These are phyloP conservation scores for Cyphellophora attinorum DNA, from an alignment of 2,329 filamentous ascomycete species.

Conservation along the genomic window DNA sequence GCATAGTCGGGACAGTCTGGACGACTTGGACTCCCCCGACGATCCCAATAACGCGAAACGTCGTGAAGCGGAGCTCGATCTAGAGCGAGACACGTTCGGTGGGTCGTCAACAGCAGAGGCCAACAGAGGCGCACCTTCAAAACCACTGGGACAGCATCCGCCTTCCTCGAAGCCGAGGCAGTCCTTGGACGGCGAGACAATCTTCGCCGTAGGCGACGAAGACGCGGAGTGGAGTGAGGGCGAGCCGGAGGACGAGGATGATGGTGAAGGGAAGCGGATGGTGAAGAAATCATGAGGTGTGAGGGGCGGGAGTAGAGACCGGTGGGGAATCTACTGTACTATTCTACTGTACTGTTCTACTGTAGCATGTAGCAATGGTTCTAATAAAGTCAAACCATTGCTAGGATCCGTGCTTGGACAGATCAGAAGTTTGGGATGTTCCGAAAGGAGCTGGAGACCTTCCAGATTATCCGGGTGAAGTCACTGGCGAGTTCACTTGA, in stretches of 20 bases:
- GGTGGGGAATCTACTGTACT: no score
- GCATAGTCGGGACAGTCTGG: slow-evolving; percentile 53
- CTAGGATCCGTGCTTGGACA: no score
- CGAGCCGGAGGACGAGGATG: slow-evolving; percentile 54
- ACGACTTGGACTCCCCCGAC: slow-evolving; percentile 48
- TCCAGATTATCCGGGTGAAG: no score
- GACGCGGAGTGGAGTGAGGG: slow-evolving; percentile 71
- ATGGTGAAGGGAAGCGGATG: slow-evolving; percentile 42
- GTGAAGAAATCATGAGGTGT: slow-evolving; percentile 19
- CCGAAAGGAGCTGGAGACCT: no score
- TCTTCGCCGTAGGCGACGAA: slow-evolving; percentile 85
- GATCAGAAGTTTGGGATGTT: no score
- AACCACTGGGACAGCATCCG: slow-evolving; percentile 28
- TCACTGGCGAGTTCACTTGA: no score
- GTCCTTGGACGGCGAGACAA: slow-evolving; percentile 79
- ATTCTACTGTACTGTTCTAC: no score
- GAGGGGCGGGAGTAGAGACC: no score
- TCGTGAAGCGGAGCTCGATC: slow-evolving; percentile 23
- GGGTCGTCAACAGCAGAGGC: neutral
- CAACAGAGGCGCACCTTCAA: neutral
- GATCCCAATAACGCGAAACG: slow-evolving; percentile 22
- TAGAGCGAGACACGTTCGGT: slow-evolving; percentile 7
- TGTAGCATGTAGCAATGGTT: no score
- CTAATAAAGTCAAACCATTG: no score
- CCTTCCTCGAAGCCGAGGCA: slow-evolving; percentile 42